Evolutionary conservation across 2,329 filamentous ascomycete species (phyloP), one percentile per base, ranked within the genome.

Genomic region (Allantophomopsis cytisporea): DNA sequence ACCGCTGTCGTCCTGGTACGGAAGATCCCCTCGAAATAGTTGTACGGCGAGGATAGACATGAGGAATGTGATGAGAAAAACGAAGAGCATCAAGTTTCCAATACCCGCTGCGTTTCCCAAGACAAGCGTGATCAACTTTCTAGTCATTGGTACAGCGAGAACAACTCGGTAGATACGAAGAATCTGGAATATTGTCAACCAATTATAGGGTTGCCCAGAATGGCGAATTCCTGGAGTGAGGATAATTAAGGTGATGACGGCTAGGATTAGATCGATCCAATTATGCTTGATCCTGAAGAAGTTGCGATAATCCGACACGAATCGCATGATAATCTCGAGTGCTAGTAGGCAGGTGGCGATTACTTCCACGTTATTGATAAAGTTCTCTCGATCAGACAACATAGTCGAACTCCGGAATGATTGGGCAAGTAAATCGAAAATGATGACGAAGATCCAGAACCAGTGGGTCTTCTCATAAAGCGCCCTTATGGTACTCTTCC

Each of bases 11-110:
- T 85, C 74, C n/a, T 66, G 50, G 23, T 68, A 51, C 1, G 84
- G 80, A 20, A 96, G 73, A 50, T 94, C 80, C 21, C 88, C 88
- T 30, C 91, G 80, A 53, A 98, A 94, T 4, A 98, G 74, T 57
- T 98, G 89, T 1, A 83, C 77, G 6, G 91, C 91, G 51, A 98
- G 87, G 42, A 98, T 94, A 3, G 91, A 82, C 49, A 88, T 83
- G 35, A 98, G 69, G 53, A 94, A 96, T 1, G 88, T 95, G 54
- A 95, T 84, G 38, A 98, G 68, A 54, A 96, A 94, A 52, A 98
- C 87, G 56, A 98, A 98, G 14, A 96, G 66, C 63, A 98, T 93
- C 44, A 98, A 65, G 55, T 98, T 98, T 31, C 83, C 73, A 45
- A 98, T 80, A 83, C 93, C 93, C 35, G 80, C 76, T 4, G 87